Evolutionary conservation across 2,329 filamentous ascomycete genomes (phyloP), one percentile per base, ranked within the genome.

Genomic region (Bipolaris cookei): DNA sequence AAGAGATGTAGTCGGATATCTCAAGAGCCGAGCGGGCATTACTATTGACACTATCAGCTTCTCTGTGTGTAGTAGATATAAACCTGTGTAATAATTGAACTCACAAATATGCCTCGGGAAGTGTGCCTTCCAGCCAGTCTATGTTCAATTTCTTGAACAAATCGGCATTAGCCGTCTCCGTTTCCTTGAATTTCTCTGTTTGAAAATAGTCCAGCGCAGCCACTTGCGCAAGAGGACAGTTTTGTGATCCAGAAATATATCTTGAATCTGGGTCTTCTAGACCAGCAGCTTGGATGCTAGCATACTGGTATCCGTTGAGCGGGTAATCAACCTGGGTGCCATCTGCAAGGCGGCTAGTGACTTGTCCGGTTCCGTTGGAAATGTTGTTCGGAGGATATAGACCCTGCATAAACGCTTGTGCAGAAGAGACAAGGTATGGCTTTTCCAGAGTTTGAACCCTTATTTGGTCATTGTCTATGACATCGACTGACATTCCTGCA

Each of bases 321-420:
- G 85, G 85, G 44, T 74, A 78, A 25, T 80, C 72, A 7, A 82
- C 66, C 35, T 71, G 69, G 1, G 75, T 76, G 1, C 80, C 80
- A 70, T 87, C 83, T n/a, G 81, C 78, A 20, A 83, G 69, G 8
- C 79, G 63, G 16, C 75, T 77, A n/a, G 77, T 72, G 5, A 72
- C 66, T 56, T 78, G 72, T 7, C 57, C 62, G 8, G 59, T 67
- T 7, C 59, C 53, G 25, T 66, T 72, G 20, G 38, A 46, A 3
- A 76, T 71, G 3, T 71, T 67, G 45, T 73, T 70, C 1, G 84
- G 84, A 32, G 85, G 85, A 67, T 87, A 88, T 8, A 88, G 73
- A 6, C 84, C 85, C 68, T 87, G 84, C 78, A 88, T 80, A 64
- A 87, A 87, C 2, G 86, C 84, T 62, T 85, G 82, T 11, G 84